These are phyloP conservation scores for Pseudopyricularia cyperi DNA, from an alignment of 2,329 filamentous ascomycete species.

Conservation along the genomic window DNA sequence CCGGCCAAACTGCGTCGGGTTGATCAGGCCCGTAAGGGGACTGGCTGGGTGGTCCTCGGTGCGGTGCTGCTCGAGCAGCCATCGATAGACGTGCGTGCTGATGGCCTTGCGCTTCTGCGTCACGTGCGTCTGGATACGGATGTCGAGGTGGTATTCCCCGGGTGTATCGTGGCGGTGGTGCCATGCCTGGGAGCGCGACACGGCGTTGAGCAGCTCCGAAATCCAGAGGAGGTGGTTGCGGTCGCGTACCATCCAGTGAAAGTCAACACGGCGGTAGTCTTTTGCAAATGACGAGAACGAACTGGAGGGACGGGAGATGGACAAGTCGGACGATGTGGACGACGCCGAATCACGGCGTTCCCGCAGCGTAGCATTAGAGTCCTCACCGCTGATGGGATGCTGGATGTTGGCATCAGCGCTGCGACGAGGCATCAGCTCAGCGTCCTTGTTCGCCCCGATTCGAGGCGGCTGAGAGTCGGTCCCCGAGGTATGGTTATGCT, in stretches of 20 bases:
- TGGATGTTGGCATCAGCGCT: neutral
- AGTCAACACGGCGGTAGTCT: slow-evolving; percentile 38
- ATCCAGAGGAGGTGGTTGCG: slow-evolving; percentile 44
- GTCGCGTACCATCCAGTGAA: slow-evolving; percentile 48
- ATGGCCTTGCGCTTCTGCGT: slow-evolving; percentile 40
- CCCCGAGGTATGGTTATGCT: neutral
- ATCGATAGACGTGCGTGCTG: slow-evolving; percentile 40
- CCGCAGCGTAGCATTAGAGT: neutral
- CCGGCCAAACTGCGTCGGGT: slow-evolving; percentile 73
- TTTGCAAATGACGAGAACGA: slow-evolving; percentile 14
- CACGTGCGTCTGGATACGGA: slow-evolving; percentile 42
- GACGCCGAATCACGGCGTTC: neutral
- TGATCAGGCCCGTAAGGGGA: slow-evolving; percentile 64
- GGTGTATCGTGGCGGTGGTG: slow-evolving; percentile 20
- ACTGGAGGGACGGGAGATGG: neutral
- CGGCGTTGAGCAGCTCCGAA: slow-evolving; percentile 38
- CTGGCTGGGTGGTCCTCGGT: slow-evolving; percentile 36
- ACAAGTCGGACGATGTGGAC: neutral
- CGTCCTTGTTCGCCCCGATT: neutral
- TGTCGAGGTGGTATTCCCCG: slow-evolving; percentile 27
- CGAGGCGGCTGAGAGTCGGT: neutral
- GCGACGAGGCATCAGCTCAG: neutral
- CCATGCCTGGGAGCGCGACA: slow-evolving; percentile 23
- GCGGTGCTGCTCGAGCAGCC: slow-evolving; percentile 42
- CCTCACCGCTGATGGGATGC: neutral